Evolutionary conservation across 2,329 filamentous ascomycete genomes (phyloP), one percentile per base, ranked within the genome.

Genomic region (Claviceps monticola): DNA sequence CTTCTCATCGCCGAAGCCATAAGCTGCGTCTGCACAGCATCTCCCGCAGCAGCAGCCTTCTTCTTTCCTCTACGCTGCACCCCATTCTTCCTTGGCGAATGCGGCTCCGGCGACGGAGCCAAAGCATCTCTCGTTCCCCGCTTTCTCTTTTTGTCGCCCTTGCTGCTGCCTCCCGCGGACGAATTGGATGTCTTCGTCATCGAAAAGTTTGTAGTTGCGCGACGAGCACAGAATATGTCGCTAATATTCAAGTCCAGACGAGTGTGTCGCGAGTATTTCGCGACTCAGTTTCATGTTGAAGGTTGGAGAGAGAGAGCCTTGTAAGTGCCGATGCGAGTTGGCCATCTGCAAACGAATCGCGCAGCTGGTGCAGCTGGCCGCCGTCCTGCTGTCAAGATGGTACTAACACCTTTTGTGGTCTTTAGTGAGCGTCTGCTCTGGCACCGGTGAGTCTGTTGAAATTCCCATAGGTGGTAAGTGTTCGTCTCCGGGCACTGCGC

Each of bases 311-410:
- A 54, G 2, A 58, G 51, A 4, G 51, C 51, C 3, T 61, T 3
- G 5, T 46, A 14, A 1, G 51, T 57, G 21, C 51, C 34, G 26
- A 9, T 13, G 54, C 54, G 17, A 51, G 43, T n/a, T 6, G 54
- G 16, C 57, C 60, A 42, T 62, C 57, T 21, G 54, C 46, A 62
- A 55, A 37, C 46, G 52, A 6, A 61, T 39, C 1, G 38, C 45
- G 34, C 58, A 51, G 47, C 45, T 54, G 38, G 51, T 53, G 44
- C 55, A 54, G 37, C 37, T 39, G 38, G 14, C 7, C 19, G 3
- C 19, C 19, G 19, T 19, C 19, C 19, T 19, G 19, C 19, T 19
- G 19, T 19, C 19, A 19, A 19, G 19, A 19, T 19, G 19, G 19
- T 19, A 19, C 19, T 2, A 19, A 19, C 19, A 19, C 19, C 19